A percentile compares a stretch with the other conserved stretches of the same genome.
Conservation (phyloP, 2,329 filamentous ascomycete species). For the Diplocarpon mali region DNA sequence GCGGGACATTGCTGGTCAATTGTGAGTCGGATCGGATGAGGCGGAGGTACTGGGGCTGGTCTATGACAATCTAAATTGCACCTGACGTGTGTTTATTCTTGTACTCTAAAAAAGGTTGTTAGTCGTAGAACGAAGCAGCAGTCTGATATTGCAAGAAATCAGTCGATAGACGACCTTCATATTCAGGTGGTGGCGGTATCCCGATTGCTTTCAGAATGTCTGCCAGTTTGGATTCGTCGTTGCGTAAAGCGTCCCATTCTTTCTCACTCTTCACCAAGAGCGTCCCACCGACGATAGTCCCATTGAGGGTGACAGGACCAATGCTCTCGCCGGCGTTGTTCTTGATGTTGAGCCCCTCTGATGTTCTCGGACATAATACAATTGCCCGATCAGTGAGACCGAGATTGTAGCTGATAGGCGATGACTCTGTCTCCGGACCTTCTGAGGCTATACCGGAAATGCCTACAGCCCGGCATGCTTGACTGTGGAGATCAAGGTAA, state of each 20-base stretch:
- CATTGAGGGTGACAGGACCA: conserved; percentile 38
- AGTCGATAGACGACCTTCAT: neutral
- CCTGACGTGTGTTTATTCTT: neutral
- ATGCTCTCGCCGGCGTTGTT: conserved; percentile 15
- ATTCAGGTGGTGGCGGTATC: conserved; percentile 9
- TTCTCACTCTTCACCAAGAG: conserved; percentile 47
- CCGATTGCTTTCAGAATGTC: conserved; percentile 29
- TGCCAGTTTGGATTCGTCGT: conserved; percentile 31
- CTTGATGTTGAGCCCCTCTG: conserved; percentile 35
- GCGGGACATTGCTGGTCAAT: no score
- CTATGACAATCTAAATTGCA: no score
- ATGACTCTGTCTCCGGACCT: conserved; percentile 12
- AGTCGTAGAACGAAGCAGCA: neutral
- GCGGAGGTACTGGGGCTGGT: no score
- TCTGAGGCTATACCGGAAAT: neutral
- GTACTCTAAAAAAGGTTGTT: neutral
- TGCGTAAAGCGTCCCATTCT: conserved; percentile 44
- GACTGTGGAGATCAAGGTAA: conserved; percentile 20
- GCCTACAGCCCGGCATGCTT: conserved; percentile 9
- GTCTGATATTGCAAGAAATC: neutral
- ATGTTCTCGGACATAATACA: conserved; percentile 42
- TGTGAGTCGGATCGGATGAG: no score
- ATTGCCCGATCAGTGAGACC: conserved; percentile 44
- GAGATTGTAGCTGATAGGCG: conserved; percentile 52
- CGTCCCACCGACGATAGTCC: conserved; percentile 52